Base-by-base conservation (phyloP, 768 basidiomycete species). In the Kwoniella sp. region DNA sequence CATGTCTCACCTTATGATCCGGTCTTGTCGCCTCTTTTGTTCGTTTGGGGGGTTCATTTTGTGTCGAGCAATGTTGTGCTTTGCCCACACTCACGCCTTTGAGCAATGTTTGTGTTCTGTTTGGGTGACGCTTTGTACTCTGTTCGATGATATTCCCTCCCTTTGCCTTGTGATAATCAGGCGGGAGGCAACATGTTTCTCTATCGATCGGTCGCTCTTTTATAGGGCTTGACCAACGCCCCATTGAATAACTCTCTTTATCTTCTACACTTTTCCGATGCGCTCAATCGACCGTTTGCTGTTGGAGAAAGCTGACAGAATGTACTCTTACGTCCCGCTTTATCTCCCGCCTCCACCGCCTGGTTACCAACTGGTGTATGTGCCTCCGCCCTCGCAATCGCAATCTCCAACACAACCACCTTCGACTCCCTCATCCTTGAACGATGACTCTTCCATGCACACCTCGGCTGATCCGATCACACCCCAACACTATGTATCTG, bases 291-390 rank as follows among this genome's bases (percentile, higher is more conserved):
- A 50, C 40, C 56, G 1, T 47, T 24, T 47, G 56, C 44, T 25
- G 19, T 17, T n/a, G 25, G 48, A 2, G 17, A 33, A 29, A 30
- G 58, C 57, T 60, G 47, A 65, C 57, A 60, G 44, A 22, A 67
- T 74, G 60, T 67, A 54, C 36, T 67, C 65, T 48, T 62, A 61
- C 47, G 65, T 62, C 36, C 55, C 50, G 15, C 64, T 69, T 52
- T 69, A 62, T 51, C 64, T 63, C 10, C 71, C 72, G 52, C 52
- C 60, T 33, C 57, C 68, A n/a, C 72, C 70, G 24, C 71, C 72
- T 19, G 58, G 53, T 12, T 70, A 68, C 48, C 68, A 60, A 63
- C 54, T 72, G 40, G 52, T 72, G 47, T 73, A 69, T 40, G 59
- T 68, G 15, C 68, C 73, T 19, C 60, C 67, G 25, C 19, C 61